Evolutionary conservation across 163 green algal genomes (phyloP), one percentile per base, ranked within the genome.

Genomic region (Chloroidium sp.): DNA sequence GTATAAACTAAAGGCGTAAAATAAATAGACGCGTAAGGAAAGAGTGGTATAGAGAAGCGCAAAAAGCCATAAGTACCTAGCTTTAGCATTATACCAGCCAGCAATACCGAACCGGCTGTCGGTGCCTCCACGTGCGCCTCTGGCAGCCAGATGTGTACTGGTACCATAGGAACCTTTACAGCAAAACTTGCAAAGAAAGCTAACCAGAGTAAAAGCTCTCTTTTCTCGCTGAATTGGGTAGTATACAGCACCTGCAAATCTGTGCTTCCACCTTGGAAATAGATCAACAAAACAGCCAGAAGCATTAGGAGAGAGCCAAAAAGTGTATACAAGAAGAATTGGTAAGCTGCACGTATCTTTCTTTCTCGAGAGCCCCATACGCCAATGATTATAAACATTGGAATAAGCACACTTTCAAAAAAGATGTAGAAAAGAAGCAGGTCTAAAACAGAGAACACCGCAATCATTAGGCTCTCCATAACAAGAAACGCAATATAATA

Each of bases 41-140:
- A 91, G 69, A 90, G 79, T 77, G 85, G 88, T 78, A 92, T 87
- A 76, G 86, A 90, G 81, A 92, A 91, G 79, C 89, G 84, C 76
- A 93, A 83, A 84, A 93, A 93, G 74, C 88, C 89, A 86, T 92
- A 92, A 79, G 85, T 91, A 69, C 88, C 87, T 78, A 93, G 85
- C 85, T 93, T 93, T 74, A 94, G 80, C 69, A 92, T 84, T 82
- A 93, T 88, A 77, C 89, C 90, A 68, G 90, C 89, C 79, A 94
- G 85, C 72, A 94, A 87, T n/a, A 93, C 85, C 82, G 85, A 90
- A 69, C 90, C 90, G 60, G 85, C 88, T 83, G 90, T 93, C 61
- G 90, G 90, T 69, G 90, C 90, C 78, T 92, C 79, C 58, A 82
- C 89, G 76, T 93, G 90, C 77, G 90, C 89, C 83, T 92, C 89